Evolutionary conservation across 805 yeast species (phyloP).

Genomic region (Nakazawaea anatomiae): DNA sequence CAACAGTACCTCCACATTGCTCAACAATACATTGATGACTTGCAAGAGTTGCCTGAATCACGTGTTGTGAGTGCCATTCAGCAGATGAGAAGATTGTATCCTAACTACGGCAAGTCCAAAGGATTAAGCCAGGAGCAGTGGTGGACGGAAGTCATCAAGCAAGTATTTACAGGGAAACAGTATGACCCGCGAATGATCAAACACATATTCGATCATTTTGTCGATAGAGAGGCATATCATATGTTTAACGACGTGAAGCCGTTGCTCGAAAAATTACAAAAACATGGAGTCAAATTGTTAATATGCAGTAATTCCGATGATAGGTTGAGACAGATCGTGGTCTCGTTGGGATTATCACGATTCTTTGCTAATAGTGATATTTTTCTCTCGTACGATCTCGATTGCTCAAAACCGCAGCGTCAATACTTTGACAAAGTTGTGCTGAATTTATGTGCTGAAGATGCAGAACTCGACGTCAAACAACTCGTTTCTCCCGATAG

Average conservation of each 20-base stretch:
- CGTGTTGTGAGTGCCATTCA: slow-evolving; percentile 29
- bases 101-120: slow-evolving; percentile 55
- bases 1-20: slow-evolving; percentile 50
- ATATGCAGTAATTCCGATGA: slow-evolving; percentile 62
- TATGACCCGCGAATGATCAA: slow-evolving; percentile 28
- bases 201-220: slow-evolving; percentile 42
- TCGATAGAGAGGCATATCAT: slow-evolving; percentile 44
- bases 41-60: slow-evolving; percentile 17
- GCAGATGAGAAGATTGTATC: slow-evolving; percentile 32
- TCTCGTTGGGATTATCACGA: slow-evolving; percentile 34
- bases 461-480: neutral
- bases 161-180: slow-evolving; percentile 31
- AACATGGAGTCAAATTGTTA: slow-evolving; percentile 30
- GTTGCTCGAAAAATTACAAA: slow-evolving; percentile 29
- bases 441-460: slow-evolving; percentile 15
- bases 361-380: slow-evolving; percentile 34
- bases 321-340: slow-evolving; percentile 38
- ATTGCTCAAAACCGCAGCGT: slow-evolving; percentile 44
- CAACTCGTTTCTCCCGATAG: slow-evolving; percentile 9
- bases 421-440: slow-evolving; percentile 38
- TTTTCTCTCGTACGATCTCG: slow-evolving; percentile 54
- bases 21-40: slow-evolving; percentile 33
- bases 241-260: slow-evolving; percentile 49
- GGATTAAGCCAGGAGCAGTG: slow-evolving; percentile 34
- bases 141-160: slow-evolving; percentile 52